Base-by-base conservation (phyloP, 306 rosid species). In the Potentilla sterilis region DNA sequence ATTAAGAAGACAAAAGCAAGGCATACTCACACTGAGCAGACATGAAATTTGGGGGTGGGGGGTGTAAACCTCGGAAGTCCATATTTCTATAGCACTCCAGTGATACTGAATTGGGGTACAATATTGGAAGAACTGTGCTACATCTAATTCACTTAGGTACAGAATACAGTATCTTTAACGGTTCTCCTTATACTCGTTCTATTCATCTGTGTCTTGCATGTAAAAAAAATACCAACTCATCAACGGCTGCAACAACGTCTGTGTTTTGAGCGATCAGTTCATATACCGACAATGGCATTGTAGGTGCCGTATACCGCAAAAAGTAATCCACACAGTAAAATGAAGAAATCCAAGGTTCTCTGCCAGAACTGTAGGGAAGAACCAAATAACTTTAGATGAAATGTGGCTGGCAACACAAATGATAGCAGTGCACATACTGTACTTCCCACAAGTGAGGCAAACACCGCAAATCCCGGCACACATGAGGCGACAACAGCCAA, bases 401-500 rank as follows among this genome's bases (percentile, higher is more conserved):
- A 91, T 77, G 86, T 76, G 63, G 95, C 90, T 13, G 97, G 98
- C 87, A 94, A 83, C 79, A 94, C 93, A 78, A 89, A 94, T 22
- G 97, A 94, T 84, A 94, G 84, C 76, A 87, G 68, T 46, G 95
- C 89, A 81, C 98, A 94, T 54, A 94, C 81, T 12, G 96, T 87
- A 78, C 98, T 91, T 43, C 98, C 98, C 51, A 88, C 95, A 55
- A 94, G 86, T 15, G 98, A 94, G 21, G 89, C 97, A 58, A 86
- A 88, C 15, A 83, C 80, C 7, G 90, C 91, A 67, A 94, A 91
- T 12, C 83, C 91, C 15, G 97, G 98, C 34, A 90, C 86, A n/a
- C 28, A 83, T 15, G 92, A 86, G 72, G 98, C 96, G 83, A 91
- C 0, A 10, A 80, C 19, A 0, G 88, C 96, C 82, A 91, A 71